Evolutionary conservation across 148 eudicot species (phyloP).

Genomic region (Vaccinium vitisidaea): DNA sequence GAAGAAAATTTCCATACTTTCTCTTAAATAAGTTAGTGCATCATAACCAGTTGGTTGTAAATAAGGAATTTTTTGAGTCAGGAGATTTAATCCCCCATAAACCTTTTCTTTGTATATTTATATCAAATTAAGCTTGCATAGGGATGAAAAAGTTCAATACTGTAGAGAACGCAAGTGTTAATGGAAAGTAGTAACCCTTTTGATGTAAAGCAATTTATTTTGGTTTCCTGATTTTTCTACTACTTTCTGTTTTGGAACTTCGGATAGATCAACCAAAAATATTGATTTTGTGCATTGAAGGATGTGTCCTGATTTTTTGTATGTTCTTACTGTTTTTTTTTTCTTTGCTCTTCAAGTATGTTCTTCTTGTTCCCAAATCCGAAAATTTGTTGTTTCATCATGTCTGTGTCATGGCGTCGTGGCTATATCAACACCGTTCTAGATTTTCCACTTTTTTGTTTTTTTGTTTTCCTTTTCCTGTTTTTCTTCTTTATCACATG

Average conservation of each 20-base stretch:
- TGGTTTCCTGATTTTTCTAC: background rate
- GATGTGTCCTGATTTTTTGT: background rate
- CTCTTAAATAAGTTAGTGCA: background rate
- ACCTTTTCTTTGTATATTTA: background rate
- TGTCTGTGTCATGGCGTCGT: background rate
- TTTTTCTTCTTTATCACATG: background rate
- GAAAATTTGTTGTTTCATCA: background rate
- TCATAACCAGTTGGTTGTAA: background rate
- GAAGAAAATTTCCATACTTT: background rate
- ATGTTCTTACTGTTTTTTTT: background rate
- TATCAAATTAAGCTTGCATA: background rate
- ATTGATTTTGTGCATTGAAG: background rate
- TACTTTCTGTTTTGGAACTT: background rate
- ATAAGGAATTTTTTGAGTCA: background rate
- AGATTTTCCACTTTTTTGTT: too few species aligned
- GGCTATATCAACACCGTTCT: background rate
- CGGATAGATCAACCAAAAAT: background rate
- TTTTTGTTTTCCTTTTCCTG: background rate
- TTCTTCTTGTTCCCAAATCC: background rate
- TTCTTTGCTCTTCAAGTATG: too few species aligned
- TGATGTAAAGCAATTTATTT: background rate
- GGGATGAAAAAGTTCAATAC: background rate
- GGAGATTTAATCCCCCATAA: background rate
- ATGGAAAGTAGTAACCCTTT: background rate
- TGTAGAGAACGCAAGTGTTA: background rate